Base-by-base conservation (phyloP, 2,329 filamentous ascomycete genomes). In the Aspergillus arachidicola region DNA sequence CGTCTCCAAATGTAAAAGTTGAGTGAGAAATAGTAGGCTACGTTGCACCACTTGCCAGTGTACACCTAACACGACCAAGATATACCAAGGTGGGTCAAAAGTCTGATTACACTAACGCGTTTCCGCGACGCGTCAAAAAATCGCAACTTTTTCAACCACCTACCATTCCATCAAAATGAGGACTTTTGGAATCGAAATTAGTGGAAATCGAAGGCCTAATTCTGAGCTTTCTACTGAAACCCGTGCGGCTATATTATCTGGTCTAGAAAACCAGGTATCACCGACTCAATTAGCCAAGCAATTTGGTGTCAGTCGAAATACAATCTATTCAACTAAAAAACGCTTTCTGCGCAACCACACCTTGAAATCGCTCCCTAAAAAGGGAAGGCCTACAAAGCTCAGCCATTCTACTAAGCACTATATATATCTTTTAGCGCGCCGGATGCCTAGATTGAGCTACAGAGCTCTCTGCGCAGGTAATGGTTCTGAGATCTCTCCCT, bases 161-260 rank as follows among this genome's bases (percentile, higher is more conserved):
- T 34, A 38, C 34, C 1, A 58, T 41, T 26, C 56, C 45, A 59
- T 23, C 36, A 62, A 30, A 11, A 58, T 62, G 56, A 53, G 45
- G 14, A 12, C 48, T 19, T 58, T 62, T 30, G 34, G 36, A n/a
- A 58, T 46, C 19, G 46, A 62, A 62, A 62, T 55, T 23, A 62
- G 60, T 36, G 55, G 55, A 53, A 62, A 54, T 62, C 4, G 28
- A 58, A 58, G 36, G 36, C 21, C 10, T 14, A 36, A 38, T 19
- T 4, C 10, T 14, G 30, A 62, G 21, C 48, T 62, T 43, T 62
- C 4, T 3, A 12, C 1, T 28, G 36, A 62, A 6, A 5, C n/a
- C 10, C 48, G 48, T 6, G 48, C 48, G 10, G 57, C 57, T 43
- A 58, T 50, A n/a, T 23, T 58, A 36, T 36, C n/a, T 21, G 9